Percentiles rank a stretch among this genome's conserved stretches.
Evolutionary conservation across 306 rosid species (phyloP).

Genomic region (Citrullus amarus): DNA sequence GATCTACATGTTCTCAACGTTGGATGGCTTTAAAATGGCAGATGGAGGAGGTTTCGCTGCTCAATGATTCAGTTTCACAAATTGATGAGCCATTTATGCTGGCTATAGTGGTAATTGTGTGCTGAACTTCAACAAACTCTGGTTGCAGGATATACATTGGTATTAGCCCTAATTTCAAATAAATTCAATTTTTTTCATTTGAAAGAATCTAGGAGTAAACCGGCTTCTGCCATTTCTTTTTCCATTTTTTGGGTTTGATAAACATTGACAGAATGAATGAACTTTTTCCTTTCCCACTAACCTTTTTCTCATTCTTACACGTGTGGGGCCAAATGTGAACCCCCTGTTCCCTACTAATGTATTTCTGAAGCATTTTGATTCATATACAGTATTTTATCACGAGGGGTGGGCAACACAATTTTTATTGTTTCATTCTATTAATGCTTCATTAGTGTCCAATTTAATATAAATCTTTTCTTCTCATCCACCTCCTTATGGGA

Average conservation of each 20-base stretch:
- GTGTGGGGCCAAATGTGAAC: neutral
- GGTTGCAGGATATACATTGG: conserved; percentile 97
- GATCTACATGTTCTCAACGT: neutral
- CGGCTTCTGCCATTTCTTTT: conserved; percentile 4
- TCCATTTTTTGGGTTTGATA: conserved; percentile 12
- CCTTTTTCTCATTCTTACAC: neutral
- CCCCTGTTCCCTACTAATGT: neutral
- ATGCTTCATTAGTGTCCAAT: neutral
- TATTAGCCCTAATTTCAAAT: conserved; percentile 95
- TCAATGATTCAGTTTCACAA: conserved; percentile 73
- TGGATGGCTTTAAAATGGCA: conserved; percentile 33
- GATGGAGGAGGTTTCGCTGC: conserved; percentile 99
- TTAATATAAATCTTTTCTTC: neutral
- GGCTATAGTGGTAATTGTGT: conserved; percentile 99
- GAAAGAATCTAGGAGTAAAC: conserved; percentile 14
- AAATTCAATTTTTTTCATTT: conserved; percentile 21
- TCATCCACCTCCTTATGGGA: neutral
- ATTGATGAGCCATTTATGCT: conserved; percentile 95
- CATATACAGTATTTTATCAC: neutral
- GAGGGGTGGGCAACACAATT: neutral
- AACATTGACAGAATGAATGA: conserved; percentile 11
- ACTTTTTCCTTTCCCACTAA: neutral
- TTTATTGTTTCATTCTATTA: neutral
- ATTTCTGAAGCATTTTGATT: neutral
- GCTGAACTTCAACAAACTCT: conserved; percentile 98